A percentile compares a stretch with the other conserved stretches of the same genome.
Conservation (phyloP, 345 rosid species). For the Rhodamnia argentea region DNA sequence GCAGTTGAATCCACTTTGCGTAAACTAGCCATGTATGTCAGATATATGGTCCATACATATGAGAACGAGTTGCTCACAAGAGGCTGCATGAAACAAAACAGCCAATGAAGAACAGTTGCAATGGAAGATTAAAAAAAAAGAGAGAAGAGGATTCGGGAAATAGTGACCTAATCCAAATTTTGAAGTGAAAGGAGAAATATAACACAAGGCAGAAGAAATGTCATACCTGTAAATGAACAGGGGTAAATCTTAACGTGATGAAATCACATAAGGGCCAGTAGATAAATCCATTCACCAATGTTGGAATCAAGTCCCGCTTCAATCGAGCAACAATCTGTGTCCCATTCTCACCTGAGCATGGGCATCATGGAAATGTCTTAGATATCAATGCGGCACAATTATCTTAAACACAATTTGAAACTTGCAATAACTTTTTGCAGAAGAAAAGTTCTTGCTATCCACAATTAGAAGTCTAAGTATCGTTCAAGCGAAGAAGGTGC, state of each 20-base stretch:
- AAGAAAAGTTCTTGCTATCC: neutral
- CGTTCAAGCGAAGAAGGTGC: neutral
- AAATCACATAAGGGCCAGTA: conserved; percentile 95
- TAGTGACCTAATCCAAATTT: neutral
- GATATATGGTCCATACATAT: conserved; percentile 79
- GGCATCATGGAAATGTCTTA: conserved; percentile 2
- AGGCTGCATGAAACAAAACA: conserved; percentile 42
- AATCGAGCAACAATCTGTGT: conserved; percentile 55
- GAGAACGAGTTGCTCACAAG: conserved; percentile 89
- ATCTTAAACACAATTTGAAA: neutral
- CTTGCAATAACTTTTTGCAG: neutral
- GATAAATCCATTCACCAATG: conserved; percentile 57
- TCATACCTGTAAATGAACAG: conserved; percentile 80
- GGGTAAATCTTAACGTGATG: conserved; percentile 67
- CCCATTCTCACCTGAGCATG: conserved; percentile 51
- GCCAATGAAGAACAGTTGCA: neutral
- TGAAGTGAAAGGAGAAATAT: neutral
- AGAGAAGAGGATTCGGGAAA: neutral
- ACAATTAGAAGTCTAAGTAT: neutral
- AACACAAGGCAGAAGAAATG: neutral
- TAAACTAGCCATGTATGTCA: conserved; percentile 79
- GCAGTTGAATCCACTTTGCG: conserved; percentile 32
- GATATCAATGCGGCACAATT: neutral
- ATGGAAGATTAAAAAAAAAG: neutral
- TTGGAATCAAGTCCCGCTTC: conserved; percentile 67